Base-by-base conservation (phyloP, 2,329 filamentous ascomycete genomes). In the Fusarium sp. region DNA sequence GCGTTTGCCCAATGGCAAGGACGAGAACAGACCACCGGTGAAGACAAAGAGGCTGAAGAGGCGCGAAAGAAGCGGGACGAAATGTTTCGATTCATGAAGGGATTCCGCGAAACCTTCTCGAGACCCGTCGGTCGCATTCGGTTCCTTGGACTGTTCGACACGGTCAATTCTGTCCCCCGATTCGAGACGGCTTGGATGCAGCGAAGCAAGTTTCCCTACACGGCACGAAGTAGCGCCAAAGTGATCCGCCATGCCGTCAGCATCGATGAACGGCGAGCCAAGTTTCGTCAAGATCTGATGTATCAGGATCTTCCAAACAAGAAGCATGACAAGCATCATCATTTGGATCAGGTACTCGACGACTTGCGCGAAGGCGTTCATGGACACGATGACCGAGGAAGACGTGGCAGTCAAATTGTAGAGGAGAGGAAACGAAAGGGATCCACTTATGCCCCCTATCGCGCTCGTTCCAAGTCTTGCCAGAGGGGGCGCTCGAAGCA, bases 101-200 rank as follows among this genome's bases (percentile, higher is more conserved):
- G 90, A 0, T 97, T 97, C 79, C 89, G 93, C 22, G 93, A 95
- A 81, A 96, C 94, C 0, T 97, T 97, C 79, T 93, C 92, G 48
- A 86, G 94, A 1, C 93, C 93, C 0, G 92, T 95, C 2, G 88
- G 91, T 13, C 88, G 92, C 1, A 94, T 96, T 70, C 88, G 89
- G 2, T 95, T 96, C 75, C 85, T 97, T 2, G 94, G 94, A 0
- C 86, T 97, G 0, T 97, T 96, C 72, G 94, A 96, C 76, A 95
- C 93, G 0, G 94, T 96, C 72, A 95, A 95, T 77, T 94, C 92
- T 16, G 93, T 95, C 0, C 93, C 93, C 1, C 87, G 89, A 4
- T 97, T 97, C 68, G 94, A 97, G 81, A 89, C 87, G 3, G 88
- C 88, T 0, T 94, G 92, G 90, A 95, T 96, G 92, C 90, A 94